Conservation (phyloP, 768 basidiomycete species). For the Suillus placidus region DNA sequence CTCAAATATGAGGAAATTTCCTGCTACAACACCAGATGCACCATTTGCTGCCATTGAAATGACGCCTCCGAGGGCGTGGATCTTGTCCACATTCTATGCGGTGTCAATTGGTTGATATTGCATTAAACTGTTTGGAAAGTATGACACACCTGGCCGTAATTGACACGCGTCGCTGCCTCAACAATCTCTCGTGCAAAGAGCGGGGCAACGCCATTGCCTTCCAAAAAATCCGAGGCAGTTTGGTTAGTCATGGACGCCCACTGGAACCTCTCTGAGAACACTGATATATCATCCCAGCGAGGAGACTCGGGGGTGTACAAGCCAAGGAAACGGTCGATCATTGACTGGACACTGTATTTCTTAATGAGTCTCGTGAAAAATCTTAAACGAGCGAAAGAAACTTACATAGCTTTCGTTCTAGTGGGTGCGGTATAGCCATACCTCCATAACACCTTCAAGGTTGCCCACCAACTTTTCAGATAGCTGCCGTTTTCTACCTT, state of each 20-base stretch:
- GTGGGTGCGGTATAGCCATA: conserved; percentile 70
- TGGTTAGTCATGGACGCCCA: conserved; percentile 53
- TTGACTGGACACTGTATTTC: conserved; percentile 50
- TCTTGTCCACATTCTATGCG: conserved; percentile 59
- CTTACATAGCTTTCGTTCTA: conserved; percentile 58
- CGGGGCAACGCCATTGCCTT: conserved; percentile 52
- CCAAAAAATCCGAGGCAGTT: conserved; percentile 60
- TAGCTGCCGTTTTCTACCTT: conserved; percentile 46
- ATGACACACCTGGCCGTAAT: conserved; percentile 70
- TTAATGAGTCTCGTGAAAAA: background rate
- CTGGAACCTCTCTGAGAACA: conserved; percentile 54
- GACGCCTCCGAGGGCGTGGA: conserved; percentile 79
- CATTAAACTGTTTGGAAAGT: conserved; percentile 2
- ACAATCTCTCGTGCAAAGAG: conserved; percentile 73
- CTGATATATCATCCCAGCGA: conserved; percentile 63
- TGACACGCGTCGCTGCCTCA: conserved; percentile 80
- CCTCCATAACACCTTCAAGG: conserved; percentile 72
- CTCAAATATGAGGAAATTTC: conserved; percentile 87
- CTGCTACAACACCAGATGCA: conserved; percentile 69
- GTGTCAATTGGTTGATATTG: conserved; percentile 2
- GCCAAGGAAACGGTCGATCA: conserved; percentile 53
- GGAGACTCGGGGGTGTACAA: conserved; percentile 60
- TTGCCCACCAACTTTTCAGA: conserved; percentile 64
- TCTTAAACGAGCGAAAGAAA: conserved; percentile 3
- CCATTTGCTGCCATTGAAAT: conserved; percentile 72